phyloP scores from a whole-genome alignment of 129 eudicot species.

The Sambucus nigra region DNA sequence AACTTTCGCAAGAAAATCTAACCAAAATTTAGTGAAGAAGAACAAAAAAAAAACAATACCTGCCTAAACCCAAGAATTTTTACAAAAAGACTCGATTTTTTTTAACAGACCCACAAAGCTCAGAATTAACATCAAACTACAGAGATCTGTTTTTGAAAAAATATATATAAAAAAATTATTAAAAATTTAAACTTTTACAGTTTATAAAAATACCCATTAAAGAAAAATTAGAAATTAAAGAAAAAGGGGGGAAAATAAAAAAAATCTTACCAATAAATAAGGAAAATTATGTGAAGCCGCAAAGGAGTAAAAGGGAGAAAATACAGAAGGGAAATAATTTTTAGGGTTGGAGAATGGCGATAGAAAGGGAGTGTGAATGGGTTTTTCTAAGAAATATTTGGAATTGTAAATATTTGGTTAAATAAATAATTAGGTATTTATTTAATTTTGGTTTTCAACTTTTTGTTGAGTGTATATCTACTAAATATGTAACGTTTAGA shows the following conservation, averaged over 20 bases:
- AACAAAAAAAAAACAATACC: background rate
- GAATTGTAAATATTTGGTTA: constrained; percentile 15
- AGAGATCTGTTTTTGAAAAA: constrained; percentile 4
- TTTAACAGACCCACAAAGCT: constrained; percentile 2
- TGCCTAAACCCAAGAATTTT: constrained; percentile 16
- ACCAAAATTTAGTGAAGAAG: background rate
- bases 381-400: constrained; percentile 26
- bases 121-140: background rate
- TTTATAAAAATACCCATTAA: constrained; percentile 6
- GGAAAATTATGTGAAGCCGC: constrained; percentile 14
- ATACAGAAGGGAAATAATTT: constrained; percentile 26
- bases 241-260: constrained; percentile 10
- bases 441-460: background rate
- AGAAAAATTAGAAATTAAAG: constrained; percentile 2
- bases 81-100: constrained; percentile 21
- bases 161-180: background rate
- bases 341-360: constrained; percentile 34
- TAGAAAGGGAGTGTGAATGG: constrained; percentile 6
- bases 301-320: constrained; percentile 22
- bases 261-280: constrained; percentile 36
- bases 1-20: no score
- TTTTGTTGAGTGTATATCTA: no score
- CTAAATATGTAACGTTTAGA: no score
- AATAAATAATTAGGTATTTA: constrained; percentile 5
- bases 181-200: constrained; percentile 14